phyloP scores from a whole-genome alignment of 2,329 filamentous ascomycete genomes.

The Alternaria conjuncta region DNA sequence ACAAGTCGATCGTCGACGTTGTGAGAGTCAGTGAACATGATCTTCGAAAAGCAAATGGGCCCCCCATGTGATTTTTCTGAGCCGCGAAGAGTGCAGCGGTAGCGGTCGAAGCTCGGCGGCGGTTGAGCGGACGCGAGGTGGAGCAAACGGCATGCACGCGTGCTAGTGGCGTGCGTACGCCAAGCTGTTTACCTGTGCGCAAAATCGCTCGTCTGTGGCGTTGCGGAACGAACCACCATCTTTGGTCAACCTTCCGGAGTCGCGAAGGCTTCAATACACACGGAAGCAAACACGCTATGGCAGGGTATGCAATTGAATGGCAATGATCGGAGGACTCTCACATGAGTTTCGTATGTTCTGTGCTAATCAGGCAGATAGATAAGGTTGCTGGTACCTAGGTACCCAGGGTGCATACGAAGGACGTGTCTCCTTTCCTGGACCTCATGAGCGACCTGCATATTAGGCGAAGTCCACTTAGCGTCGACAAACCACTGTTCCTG shows the following conservation, averaged over 20 bases:
- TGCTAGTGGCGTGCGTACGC: not conserved
- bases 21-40: conserved; percentile 9
- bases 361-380: not conserved
- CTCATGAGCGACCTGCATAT: conserved; percentile 2
- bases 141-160: not conserved
- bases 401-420: not conserved
- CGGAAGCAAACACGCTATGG: not conserved
- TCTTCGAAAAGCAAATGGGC: conserved; percentile 4
- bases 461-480: conserved; percentile 4
- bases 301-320: not conserved
- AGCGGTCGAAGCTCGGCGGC: conserved; percentile 1
- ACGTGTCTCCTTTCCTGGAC: not conserved
- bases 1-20: conserved; percentile 9
- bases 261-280: not conserved
- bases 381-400: not conserved
- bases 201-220: not conserved
- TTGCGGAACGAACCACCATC: not conserved
- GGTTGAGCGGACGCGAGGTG: not conserved
- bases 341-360: not conserved
- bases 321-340: not conserved
- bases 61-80: not conserved
- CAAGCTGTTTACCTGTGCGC: conserved; percentile 1
- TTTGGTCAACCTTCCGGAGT: conserved; percentile 2
- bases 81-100: not conserved
- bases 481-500: not conserved